Base-by-base conservation (phyloP, 257 asterid genomes). In the Plantago major region DNA sequence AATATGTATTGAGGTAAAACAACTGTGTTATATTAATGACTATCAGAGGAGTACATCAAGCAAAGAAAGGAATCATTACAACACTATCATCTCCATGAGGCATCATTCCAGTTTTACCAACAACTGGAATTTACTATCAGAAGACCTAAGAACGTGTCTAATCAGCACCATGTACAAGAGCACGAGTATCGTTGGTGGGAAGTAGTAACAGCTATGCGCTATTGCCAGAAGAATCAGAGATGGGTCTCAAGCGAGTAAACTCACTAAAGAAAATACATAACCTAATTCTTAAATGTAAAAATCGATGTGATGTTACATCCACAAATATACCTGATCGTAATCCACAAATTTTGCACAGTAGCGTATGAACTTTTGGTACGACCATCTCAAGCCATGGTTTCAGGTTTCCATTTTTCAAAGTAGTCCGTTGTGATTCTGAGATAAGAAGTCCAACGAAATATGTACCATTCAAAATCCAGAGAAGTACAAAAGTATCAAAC, bases 371-470 rank as follows among this genome's bases (percentile, higher is more conserved):
- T n/a, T 86, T 88, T 2, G 96, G 90, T 66, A 91, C 76, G 66
- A 82, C 90, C 40, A 91, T 84, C 81, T 91, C 98, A 13, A 91
- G 95, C 96, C 96, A 91, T 5, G 96, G 98, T 74, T 91, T 91
- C 87, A 88, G 66, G 83, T 91, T 86, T 95, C 98, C 49, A 91
- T 80, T 75, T 88, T 88, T 96, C 98, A 92, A 17, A 92, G 73
- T 64, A 67, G 77, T 66, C 97, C 84, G 58, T 89, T 86, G 28
- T 81, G 93, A 67, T 92, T 92, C 98, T 91, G 89, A 53, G 22
- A 40, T 66, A 16, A 55, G 53, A 16, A 72, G n/a, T n/a, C n/a
- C n/a, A n/a, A n/a, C n/a, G n/a, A n/a, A n/a, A n/a, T n/a, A n/a
- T n/a, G n/a, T n/a, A n/a, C n/a, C n/a, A n/a, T n/a, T n/a, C n/a